Percentiles rank a stretch among this genome's conserved stretches.
Conservation (phyloP, 768 basidiomycete genomes). For the Cubamyces sp. region DNA sequence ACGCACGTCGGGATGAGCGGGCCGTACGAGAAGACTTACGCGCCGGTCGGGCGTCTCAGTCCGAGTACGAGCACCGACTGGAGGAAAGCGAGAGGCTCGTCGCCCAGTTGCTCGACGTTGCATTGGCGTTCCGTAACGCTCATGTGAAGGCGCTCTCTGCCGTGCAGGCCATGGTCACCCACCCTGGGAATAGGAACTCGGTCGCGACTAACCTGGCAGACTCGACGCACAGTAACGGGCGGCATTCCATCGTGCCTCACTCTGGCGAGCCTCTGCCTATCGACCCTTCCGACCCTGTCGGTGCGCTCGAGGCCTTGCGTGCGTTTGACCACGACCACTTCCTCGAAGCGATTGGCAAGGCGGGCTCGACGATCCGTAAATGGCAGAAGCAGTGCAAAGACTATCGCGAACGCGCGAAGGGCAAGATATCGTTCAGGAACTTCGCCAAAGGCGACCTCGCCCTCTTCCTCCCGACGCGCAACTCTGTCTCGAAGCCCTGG, state of each 20-base stretch:
- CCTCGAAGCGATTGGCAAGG: conserved; percentile 78
- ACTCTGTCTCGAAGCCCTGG: conserved; percentile 93
- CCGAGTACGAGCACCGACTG: conserved; percentile 65
- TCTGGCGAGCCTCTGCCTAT: conserved; percentile 70
- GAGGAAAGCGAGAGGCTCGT: conserved; percentile 71
- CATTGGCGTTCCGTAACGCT: conserved; percentile 75
- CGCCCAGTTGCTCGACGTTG: conserved; percentile 82
- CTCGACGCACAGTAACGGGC: conserved; percentile 49
- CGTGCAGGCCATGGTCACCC: conserved; percentile 58
- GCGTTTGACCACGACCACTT: conserved; percentile 86
- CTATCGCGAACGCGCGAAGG: conserved; percentile 93
- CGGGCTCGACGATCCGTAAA: conserved; percentile 86
- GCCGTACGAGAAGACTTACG: conserved; percentile 76
- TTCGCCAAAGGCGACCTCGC: conserved; percentile 95
- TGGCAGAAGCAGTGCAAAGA: conserved; percentile 98
- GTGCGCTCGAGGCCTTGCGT: conserved; percentile 70
- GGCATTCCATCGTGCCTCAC: conserved; percentile 56
- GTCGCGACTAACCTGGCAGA: conserved; percentile 49
- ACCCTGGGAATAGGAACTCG: conserved; percentile 46
- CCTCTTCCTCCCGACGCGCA: conserved; percentile 93
- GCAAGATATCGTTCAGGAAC: conserved; percentile 95
- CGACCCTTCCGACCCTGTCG: conserved; percentile 74
- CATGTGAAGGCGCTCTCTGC: conserved; percentile 73
- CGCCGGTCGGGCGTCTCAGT: conserved; percentile 67
- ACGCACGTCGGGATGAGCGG: conserved; percentile 67